Conservation (phyloP, 306 rosid species). For the Purshia tridentata region DNA sequence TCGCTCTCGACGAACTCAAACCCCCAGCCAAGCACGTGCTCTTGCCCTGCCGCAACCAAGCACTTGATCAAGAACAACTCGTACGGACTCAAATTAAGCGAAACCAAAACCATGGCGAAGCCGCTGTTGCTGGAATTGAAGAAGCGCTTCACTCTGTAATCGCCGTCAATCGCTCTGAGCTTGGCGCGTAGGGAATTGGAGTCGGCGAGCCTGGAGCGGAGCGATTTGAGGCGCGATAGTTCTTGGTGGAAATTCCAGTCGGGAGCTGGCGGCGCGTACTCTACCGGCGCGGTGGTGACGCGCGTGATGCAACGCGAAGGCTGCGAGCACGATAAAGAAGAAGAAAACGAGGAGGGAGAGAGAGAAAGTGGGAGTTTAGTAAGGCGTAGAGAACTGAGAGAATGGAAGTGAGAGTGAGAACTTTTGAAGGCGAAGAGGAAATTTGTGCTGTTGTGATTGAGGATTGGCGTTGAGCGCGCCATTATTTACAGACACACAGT, state of each 20-base stretch:
- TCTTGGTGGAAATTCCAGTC: constrained; percentile 55
- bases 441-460: constrained; percentile 37
- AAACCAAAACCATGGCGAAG: constrained; percentile 36
- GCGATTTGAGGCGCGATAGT: constrained; percentile 53
- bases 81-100: constrained; percentile 34
- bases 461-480: constrained; percentile 49
- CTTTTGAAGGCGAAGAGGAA: constrained; percentile 46
- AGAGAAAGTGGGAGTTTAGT: constrained; percentile 22
- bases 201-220: constrained; percentile 49
- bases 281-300: constrained; percentile 62
- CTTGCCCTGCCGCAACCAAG: constrained; percentile 85
- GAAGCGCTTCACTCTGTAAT: constrained; percentile 65
- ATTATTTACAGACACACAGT: constrained; percentile 24
- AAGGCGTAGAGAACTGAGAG: constrained; percentile 33
- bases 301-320: constrained; percentile 43
- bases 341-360: constrained; percentile 23
- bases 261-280: constrained; percentile 58
- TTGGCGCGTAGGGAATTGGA: constrained; percentile 34
- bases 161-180: constrained; percentile 49
- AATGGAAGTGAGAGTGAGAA: constrained; percentile 25
- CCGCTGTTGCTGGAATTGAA: constrained; percentile 39
- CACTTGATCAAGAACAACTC: constrained; percentile 64
- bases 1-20: constrained; percentile 32
- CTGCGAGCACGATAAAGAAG: constrained; percentile 11
- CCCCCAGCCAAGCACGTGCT: constrained; percentile 59